phyloP scores from a whole-genome alignment of 2,329 filamentous ascomycete genomes.

The Berkeleyomyces basicola region DNA sequence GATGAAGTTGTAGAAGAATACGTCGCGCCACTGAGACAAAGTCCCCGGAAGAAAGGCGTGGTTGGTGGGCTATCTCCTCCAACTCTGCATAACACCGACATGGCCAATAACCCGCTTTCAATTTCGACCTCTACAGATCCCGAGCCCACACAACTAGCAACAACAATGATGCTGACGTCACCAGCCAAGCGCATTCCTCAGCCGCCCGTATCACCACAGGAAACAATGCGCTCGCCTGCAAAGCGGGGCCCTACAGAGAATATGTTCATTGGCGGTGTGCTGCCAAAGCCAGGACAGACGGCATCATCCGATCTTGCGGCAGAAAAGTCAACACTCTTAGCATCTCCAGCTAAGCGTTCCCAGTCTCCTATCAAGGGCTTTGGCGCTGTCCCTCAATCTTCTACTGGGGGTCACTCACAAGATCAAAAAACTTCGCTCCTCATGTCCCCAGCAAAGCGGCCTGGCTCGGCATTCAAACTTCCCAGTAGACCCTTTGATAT shows the following conservation, averaged over 20 bases:
- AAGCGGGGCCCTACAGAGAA: constrained; percentile 31
- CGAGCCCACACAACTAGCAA: background rate
- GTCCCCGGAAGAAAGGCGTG: constrained; percentile 29
- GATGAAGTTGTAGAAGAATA: constrained; percentile 41
- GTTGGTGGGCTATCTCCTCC: background rate
- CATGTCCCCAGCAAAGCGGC: constrained; percentile 36
- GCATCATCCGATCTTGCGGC: constrained; percentile 16
- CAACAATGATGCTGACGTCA: constrained; percentile 28
- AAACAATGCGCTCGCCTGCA: constrained; percentile 38
- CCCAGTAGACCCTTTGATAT: constrained; percentile 6
- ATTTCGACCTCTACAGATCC: background rate
- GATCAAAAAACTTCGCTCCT: constrained; percentile 31
- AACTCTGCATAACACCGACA: background rate
- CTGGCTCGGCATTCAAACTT: constrained; percentile 10
- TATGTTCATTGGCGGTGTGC: constrained; percentile 12
- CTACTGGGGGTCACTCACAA: constrained; percentile 16
- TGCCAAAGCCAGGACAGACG: constrained; percentile 17
- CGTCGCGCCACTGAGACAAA: constrained; percentile 35
- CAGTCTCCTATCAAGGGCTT: constrained; percentile 28
- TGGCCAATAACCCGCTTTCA: background rate
- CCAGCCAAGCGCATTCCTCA: constrained; percentile 33
- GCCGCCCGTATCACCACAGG: constrained; percentile 35
- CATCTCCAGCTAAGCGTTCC: constrained; percentile 35
- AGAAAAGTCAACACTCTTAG: constrained; percentile 26
- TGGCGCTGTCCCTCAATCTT: constrained; percentile 16